Evolutionary conservation across 2,329 filamentous ascomycete species (phyloP), one percentile per base, ranked within the genome.

Genomic region (Fusarium torreyae): DNA sequence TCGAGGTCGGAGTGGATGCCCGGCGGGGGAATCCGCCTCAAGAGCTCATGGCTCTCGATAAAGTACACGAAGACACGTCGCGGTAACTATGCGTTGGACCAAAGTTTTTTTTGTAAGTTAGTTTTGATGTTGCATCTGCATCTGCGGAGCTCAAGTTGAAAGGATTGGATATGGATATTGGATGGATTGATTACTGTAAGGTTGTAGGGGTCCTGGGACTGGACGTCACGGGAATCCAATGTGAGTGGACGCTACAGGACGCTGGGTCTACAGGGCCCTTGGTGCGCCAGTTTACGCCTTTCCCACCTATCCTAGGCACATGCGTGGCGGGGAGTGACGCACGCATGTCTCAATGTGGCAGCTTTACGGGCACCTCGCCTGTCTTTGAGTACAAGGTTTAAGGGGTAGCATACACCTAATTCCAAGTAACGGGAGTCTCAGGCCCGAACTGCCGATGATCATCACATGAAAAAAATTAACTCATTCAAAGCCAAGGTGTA

Each of bases 251-350:
- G 58, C 57, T 70, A 68, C 63, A 60, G 60, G 46, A 60, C 53
- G 52, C 52, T 57, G 53, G 20, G 55, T 49, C 64, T 57, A 68
- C 66, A 70, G 67, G 67, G 49, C 45, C 43, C 62, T 42, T 36
- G 40, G 18, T 43, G 49, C 45, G 64, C 42, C 54, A 56, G 39
- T 45, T 50, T 55, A 46, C 53, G 66, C 62, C 67, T 59, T 53
- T 68, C 45, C 50, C 66, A 70, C 67, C 68, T 68, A 59, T 70
- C 57, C 54, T 38, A 45, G 43, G 52, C 58, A 31, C 63, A 52
- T 60, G 58, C 58, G 63, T 65, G 68, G 68, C 68, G 54, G 63
- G 53, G 63, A 65, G 68, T 70, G 68, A 70, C 68, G 67, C 68
- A 70, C 43, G 44, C 67, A 31, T 65, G 58, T 70, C 63, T 64